Conservation (phyloP, 768 basidiomycete species). For the Mycena crocata region DNA sequence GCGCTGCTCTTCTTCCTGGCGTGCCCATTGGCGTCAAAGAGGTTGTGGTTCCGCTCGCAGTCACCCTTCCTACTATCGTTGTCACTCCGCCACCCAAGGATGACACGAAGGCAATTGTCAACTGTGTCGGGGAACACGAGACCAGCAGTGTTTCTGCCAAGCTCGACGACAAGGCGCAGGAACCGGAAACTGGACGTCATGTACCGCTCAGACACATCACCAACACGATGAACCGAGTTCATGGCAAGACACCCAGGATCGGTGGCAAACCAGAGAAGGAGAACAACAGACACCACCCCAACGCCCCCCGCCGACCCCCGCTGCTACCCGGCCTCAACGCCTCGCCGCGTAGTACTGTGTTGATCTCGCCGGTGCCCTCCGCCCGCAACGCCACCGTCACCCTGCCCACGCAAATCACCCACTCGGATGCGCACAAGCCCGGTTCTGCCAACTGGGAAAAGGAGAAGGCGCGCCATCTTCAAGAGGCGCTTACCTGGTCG, state of each 20-base stretch:
- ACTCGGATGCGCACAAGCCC: background rate
- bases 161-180: background rate
- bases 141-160: too few species aligned
- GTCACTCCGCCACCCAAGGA: constrained; percentile 1
- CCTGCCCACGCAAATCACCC: background rate
- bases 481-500: background rate
- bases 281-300: background rate
- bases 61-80: background rate
- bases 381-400: background rate
- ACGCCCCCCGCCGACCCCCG: background rate
- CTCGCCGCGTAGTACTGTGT: too few species aligned
- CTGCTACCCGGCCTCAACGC: background rate
- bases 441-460: background rate
- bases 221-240: background rate
- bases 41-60: background rate
- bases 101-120: background rate
- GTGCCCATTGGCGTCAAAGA: background rate
- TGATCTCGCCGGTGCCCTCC: background rate
- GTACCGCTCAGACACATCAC: background rate
- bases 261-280: background rate
- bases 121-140: background rate
- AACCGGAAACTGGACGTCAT: background rate
- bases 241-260: background rate
- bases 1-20: background rate
- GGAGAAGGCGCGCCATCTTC: background rate